Conservation (phyloP, 176 grass and related monocot species). For the Oryza australiensis region DNA sequence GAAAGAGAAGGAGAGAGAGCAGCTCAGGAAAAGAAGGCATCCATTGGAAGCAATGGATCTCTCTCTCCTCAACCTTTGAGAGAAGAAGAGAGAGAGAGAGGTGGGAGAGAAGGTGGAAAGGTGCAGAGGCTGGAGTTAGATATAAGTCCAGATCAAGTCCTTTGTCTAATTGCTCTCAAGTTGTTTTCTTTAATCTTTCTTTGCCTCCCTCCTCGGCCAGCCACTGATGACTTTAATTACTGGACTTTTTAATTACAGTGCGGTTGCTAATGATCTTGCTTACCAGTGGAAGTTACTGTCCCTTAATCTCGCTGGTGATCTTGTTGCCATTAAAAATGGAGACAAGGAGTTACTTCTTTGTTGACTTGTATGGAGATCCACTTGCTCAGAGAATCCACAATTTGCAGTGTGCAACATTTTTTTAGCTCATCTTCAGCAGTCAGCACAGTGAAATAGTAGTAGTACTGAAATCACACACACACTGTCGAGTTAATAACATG, state of each 20-base stretch:
- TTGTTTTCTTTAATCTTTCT: conserved; percentile 15
- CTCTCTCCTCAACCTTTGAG: conserved; percentile 26
- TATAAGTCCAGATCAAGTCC: conserved; percentile 41
- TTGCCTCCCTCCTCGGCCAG: conserved; percentile 6
- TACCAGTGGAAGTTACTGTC: conserved; percentile 1
- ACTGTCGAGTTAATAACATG: not conserved
- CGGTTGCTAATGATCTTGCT: not conserved
- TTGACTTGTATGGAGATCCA: conserved; percentile 41
- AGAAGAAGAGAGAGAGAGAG: not conserved
- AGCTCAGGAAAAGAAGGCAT: conserved; percentile 46
- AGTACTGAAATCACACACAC: not conserved
- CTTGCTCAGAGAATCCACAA: not conserved
- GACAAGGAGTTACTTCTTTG: conserved; percentile 29
- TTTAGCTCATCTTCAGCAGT: not conserved
- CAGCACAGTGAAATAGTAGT: not conserved
- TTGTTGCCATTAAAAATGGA: conserved; percentile 24
- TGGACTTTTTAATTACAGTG: not conserved
- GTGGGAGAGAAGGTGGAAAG: conserved; percentile 50
- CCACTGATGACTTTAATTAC: conserved; percentile 26
- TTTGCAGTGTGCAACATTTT: not conserved
- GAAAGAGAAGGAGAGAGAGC: conserved; percentile 13
- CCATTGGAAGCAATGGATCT: conserved; percentile 63
- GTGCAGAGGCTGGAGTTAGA: conserved; percentile 50
- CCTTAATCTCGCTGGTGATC: not conserved
- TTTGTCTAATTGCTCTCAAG: conserved; percentile 30